Evolutionary conservation across 768 basidiomycete species (phyloP), one percentile per base, ranked within the genome.

Genomic region (Suillus variegatus): DNA sequence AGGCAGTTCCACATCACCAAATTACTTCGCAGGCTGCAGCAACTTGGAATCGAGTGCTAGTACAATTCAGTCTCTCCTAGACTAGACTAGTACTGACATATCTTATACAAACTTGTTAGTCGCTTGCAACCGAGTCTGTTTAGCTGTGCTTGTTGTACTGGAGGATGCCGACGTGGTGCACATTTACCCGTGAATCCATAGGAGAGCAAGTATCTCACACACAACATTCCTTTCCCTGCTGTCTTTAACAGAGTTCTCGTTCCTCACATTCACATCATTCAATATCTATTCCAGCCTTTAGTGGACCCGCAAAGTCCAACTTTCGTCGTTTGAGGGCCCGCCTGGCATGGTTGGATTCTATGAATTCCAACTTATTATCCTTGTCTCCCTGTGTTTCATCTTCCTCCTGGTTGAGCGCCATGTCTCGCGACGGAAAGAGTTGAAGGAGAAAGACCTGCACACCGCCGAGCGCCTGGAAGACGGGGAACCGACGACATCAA

Each of bases 311-410:
- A 35, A 55, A 32, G 9, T 35, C 4, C 52, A 32, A 20, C 18
- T 54, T 54, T 54, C 28, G 52, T 54, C 28, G 18, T 54, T 32
- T 6, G 52, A 54, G 52, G 54, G 10, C 41, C 16, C 9, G 52
- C 40, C 44, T 40, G 65, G 35, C 35, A 78, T 76, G 76, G 60
- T 69, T 38, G 68, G 67, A 57, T 82, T 83, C 71, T 82, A 82
- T 62, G 81, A 83, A 66, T 65, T 74, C n/a, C 81, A 82, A 64
- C 67, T 82, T 44, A 68, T 78, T 41, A 63, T 79, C 13, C 75
- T 83, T 28, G 68, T 72, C 35, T 68, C 68, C n/a, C 72, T 77
- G 44, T 81, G 80, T 62, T 61, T 75, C 52, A 64, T 77, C 61
- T 72, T 76, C 46, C 75, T 82, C 16, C 63, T 79, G 46, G 63